phyloP scores from a whole-genome alignment of 2,329 filamentous ascomycete genomes.

The Monosporascus sp. region DNA sequence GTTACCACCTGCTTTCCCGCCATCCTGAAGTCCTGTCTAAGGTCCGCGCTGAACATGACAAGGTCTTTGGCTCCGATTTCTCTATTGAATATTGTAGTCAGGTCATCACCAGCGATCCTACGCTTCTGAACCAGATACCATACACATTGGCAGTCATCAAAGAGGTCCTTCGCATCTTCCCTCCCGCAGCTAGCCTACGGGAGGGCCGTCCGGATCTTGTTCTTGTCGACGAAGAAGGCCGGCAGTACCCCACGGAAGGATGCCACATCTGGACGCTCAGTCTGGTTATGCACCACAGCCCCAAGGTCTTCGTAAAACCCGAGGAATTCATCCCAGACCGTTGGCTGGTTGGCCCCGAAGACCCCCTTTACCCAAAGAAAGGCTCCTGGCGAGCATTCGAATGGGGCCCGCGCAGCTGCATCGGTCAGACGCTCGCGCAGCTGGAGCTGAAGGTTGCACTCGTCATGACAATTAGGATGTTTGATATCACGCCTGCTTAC shows the following conservation, averaged over 20 bases:
- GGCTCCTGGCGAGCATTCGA: conserved; percentile 21
- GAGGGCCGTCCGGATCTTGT: conserved; percentile 23
- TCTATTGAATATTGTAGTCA: conserved; percentile 6
- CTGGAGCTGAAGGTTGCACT: conserved; percentile 20
- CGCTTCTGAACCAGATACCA: conserved; percentile 26
- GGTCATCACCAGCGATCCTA: conserved; percentile 22
- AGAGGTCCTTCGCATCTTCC: conserved; percentile 35
- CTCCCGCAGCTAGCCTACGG: conserved; percentile 37
- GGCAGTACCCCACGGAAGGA: conserved; percentile 20
- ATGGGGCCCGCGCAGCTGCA: conserved; percentile 22
- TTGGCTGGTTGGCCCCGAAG: conserved; percentile 27
- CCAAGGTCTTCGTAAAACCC: conserved; percentile 25
- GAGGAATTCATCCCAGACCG: conserved; percentile 28
- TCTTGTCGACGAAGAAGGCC: conserved; percentile 32
- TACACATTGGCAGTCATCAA: conserved; percentile 30
- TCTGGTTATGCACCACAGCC: conserved; percentile 28
- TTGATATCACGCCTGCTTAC: conserved; percentile 26
- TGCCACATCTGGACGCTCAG: conserved; percentile 13
- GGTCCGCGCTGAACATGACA: conserved; percentile 20
- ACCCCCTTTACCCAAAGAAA: conserved; percentile 16
- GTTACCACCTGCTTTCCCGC: conserved; percentile 34
- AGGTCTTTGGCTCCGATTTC: conserved; percentile 11
- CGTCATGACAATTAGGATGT: conserved; percentile 13
- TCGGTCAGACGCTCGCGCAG: conserved; percentile 24
- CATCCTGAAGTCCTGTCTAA: conserved; percentile 13